Evolutionary conservation across 805 yeast genomes (phyloP), one percentile per base, ranked within the genome.

Genomic region (Barnettozyma sp.): DNA sequence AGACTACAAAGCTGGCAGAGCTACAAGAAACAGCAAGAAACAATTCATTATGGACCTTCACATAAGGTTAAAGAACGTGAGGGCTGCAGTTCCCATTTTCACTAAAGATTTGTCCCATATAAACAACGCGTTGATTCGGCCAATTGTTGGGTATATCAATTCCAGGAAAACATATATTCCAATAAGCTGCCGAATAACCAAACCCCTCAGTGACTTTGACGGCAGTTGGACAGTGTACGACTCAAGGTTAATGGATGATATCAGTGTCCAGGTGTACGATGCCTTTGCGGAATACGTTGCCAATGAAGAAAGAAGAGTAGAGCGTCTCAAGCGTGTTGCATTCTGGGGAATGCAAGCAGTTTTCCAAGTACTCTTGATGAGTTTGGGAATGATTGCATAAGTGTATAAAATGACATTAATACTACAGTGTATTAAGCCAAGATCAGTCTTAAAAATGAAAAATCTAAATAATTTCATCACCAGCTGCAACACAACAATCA

Each of bases 181-280:
- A 29, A 78, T 90, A 40, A 70, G 77, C 42, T 85, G 95, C 52
- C 74, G 86, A 4, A 77, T 92, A 7, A 80, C 81, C 22, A 92
- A 92, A 54, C 71, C 75, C 30, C 60, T 87, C 16, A 64, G 68
- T 19, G 98, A 92, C 52, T 92, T 92, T 56, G 87, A 84, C 49
- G 98, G 98, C 0, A 76, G 95, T 7, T 92, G 98, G 98, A 90
- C 98, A 1, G 68, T 86, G 3, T 92, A 87, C 58, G 98, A 92
- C 55, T 81, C 92, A 19, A 66, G 81, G 35, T 65, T 92, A 41
- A 86, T 90, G 95, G 92, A 83, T 53, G 97, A 90, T 53, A 68
- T 92, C 34, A 81, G 92, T 20, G 78, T 78, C 21, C 94, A 85
- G 46, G 92, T 90, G 5, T 90, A 90, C 58, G 87, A 86, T 46